Base-by-base conservation (phyloP, 2,329 filamentous ascomycete genomes). In the Colletotrichum melonis region DNA sequence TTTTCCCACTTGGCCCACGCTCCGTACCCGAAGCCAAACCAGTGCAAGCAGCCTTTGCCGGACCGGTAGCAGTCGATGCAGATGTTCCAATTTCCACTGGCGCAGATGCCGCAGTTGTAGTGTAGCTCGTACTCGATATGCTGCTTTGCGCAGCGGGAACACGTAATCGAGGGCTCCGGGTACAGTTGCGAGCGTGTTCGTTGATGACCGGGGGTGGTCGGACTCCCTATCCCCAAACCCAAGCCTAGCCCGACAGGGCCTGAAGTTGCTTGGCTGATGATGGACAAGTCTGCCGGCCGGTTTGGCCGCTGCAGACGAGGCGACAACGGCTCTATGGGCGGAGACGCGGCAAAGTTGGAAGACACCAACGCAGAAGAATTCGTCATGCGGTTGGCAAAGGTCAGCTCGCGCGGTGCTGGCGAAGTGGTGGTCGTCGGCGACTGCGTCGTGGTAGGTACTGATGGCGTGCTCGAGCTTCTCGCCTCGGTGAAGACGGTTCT, bases 121-220 rank as follows among this genome's bases (percentile, higher is more conserved):
- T 98, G 94, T 2, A 98, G 84, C 9, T 94, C 91, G 77, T 97
- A 95, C 80, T 98, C 93, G 49, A 98, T 95, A 73, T 95, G 89
- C 6, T 86, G 78, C 75, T 89, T 92, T 24, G 86, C 84, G 80
- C 96, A 98, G 11, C 90, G 86, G 49, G 91, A 89, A 80, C 96
- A 98, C 9, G 86, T 87, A 63, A 97, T 90, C 1, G 90, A 91
- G 1, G 95, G 94, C 78, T 97, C 94, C 1, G 85, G 81, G 75
- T 89, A 94, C 1, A 90, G 83, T 77, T 89, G 84, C 74, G 87
- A 81, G 79, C 85, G 80, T 77, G 81, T 77, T 60, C 84, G 82
- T 49, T 85, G 83, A 57, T 86, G 84, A 22, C 81, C 77, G 52
- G 80, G 69, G 63, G 83, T 78, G 1, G 78, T 69, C 0, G 83